Evolutionary conservation across 352 stramenopile genomes (phyloP), one percentile per base, ranked within the genome.

Genomic region (Pythium periplocum): DNA sequence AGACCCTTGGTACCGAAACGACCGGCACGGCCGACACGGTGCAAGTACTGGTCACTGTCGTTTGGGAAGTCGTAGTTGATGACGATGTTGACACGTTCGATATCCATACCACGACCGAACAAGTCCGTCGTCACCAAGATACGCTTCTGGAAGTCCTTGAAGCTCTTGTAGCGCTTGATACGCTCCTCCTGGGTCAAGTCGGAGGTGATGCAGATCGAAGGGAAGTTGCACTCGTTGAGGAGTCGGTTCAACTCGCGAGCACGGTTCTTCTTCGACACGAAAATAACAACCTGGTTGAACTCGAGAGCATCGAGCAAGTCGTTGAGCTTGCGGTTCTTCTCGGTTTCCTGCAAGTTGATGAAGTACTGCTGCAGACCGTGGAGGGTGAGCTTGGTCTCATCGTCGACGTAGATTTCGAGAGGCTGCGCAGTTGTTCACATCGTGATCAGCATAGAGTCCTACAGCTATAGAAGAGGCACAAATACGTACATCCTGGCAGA

Each of bases 51-150:
- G 82, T 99, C 97, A 42, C 83, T 90, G 71, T 95, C 87, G 57
- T 96, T 96, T 54, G 98, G 97, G 81, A 99, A 99, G 73, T 99
- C 98, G 76, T 99, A 99, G 89, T 99, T 99, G 68, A 99, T 97
- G 41, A 99, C 98, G 62, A 99, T 98, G 84, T 99, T 99, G 48
- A 99, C 97, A 70, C 96, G 94, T 81, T 99, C 96, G 73, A 99
- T 99, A 90, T 99, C 98, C 83, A 99, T 99, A 65, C 98, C 98
- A 82, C 98, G 96, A 48, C 97, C 97, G 68, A 99, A 99, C 56
- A 99, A 82, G 75, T 99, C 96, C 57, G 98, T 99, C 46, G 97
- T 98, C 39, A 99, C 96, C 46, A 99, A 82, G 69, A 99, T 99
- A 71, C 97, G 96, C 68, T 98, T 98, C 78, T 99, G 94, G 77